Conservation (phyloP, 352 stramenopile species). For the Phytophthora multivora region DNA sequence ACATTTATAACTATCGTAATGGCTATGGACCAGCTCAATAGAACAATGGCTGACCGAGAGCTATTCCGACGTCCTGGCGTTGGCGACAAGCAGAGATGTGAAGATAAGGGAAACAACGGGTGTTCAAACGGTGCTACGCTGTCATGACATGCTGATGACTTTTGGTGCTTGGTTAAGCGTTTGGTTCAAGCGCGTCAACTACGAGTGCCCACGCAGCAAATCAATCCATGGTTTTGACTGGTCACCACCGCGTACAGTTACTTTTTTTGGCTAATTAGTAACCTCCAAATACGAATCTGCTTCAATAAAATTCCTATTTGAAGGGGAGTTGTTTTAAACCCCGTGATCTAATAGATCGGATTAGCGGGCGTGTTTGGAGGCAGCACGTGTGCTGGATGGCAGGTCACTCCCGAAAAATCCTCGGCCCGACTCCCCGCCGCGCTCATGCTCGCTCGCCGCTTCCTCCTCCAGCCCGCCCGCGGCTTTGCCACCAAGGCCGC, state of each 20-base stretch:
- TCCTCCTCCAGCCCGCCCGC: constrained; percentile 40
- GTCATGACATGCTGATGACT: too few relatives aligned
- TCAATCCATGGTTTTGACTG: background rate
- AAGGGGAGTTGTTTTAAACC: constrained; percentile 19
- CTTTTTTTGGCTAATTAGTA: background rate
- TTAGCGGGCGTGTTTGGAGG: constrained; percentile 27
- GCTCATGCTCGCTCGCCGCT: constrained; percentile 41
- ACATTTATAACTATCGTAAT: too few relatives aligned
- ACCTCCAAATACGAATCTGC: background rate
- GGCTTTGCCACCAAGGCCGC: constrained; percentile 48
- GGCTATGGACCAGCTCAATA: too few relatives aligned
- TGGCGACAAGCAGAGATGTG: too few relatives aligned
- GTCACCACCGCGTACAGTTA: background rate
- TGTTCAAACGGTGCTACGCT: too few relatives aligned
- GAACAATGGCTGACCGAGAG: too few relatives aligned
- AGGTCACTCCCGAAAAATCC: constrained; percentile 35
- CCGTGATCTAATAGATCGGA: constrained; percentile 23
- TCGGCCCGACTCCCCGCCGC: constrained; percentile 7
- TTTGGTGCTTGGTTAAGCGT: too few relatives aligned
- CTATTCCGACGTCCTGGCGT: too few relatives aligned
- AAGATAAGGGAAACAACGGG: too few relatives aligned
- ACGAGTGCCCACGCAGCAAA: background rate
- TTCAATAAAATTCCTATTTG: background rate
- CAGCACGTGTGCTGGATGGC: constrained; percentile 7
- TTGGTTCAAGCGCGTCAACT: too few relatives aligned